Evolutionary conservation across 495 filamentous ascomycete species (phyloP).

Genomic region (Daldinia decipiens): DNA sequence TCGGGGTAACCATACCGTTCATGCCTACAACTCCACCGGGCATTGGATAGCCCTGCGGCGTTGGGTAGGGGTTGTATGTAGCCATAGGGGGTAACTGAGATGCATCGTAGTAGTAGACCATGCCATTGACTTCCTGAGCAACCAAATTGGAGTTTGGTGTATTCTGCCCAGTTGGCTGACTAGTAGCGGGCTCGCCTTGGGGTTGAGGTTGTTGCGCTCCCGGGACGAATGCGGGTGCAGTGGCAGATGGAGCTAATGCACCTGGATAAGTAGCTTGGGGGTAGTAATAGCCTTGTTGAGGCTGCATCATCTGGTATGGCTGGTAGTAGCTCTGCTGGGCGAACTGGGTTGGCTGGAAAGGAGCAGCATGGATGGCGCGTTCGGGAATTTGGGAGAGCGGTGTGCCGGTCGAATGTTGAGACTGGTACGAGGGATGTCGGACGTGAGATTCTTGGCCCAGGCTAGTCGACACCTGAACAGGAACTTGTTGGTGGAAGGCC

Average conservation of each 20-base stretch:
- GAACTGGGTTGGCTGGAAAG: conserved; percentile 84
- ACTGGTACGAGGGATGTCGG: conserved; percentile 77
- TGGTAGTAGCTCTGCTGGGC: conserved; percentile 72
- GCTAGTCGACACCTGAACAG: conserved; percentile 69
- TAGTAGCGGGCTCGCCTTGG: conserved; percentile 55
- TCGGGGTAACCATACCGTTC: conserved; percentile 83
- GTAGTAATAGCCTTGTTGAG: conserved; percentile 67
- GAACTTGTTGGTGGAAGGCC: conserved; percentile 92
- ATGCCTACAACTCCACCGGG: conserved; percentile 72
- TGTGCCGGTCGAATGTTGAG: conserved; percentile 80
- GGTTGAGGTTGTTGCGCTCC: conserved; percentile 63
- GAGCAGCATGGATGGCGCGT: conserved; percentile 88
- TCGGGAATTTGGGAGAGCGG: conserved; percentile 95
- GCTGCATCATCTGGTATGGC: conserved; percentile 60
- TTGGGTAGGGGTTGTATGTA: conserved; percentile 60
- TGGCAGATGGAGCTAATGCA: conserved; percentile 63
- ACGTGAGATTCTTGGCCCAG: conserved; percentile 70
- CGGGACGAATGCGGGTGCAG: conserved; percentile 68
- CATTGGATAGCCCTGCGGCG: conserved; percentile 61
- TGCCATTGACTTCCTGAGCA: conserved; percentile 91
- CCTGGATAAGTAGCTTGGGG: conserved; percentile 65
- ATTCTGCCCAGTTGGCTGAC: conserved; percentile 54
- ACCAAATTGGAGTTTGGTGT: conserved; percentile 72
- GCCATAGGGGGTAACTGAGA: conserved; percentile 71
- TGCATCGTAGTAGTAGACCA: conserved; percentile 92